A percentile compares a stretch with the other conserved stretches of the same genome.
phyloP scores from a whole-genome alignment of 2,329 filamentous ascomycete species.

The Xylaria sp. region DNA sequence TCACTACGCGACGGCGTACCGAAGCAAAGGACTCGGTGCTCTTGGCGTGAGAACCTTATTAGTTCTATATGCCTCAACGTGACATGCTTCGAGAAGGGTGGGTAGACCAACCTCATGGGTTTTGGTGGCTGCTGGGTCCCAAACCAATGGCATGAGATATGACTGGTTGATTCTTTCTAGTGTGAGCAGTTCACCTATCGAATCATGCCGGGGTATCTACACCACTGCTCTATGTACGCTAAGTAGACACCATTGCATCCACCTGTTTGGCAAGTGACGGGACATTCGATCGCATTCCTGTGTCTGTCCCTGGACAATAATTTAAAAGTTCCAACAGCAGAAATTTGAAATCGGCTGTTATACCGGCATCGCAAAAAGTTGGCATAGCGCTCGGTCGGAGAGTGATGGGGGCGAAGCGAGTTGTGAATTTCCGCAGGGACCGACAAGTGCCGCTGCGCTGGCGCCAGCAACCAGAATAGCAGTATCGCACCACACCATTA shows the following conservation, averaged over 20 bases:
- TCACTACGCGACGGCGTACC: constrained; percentile 15
- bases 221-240: background rate
- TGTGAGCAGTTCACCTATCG: constrained; percentile 37
- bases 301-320: background rate
- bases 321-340: background rate
- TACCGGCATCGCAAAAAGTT: constrained; percentile 7
- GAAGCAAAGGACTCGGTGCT: constrained; percentile 16
- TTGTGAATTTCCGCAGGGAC: background rate
- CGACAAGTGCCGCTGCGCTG: constrained; percentile 19
- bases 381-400: constrained; percentile 7
- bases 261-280: background rate
- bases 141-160: constrained; percentile 32
- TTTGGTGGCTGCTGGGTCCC: constrained; percentile 38
- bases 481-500: constrained; percentile 16
- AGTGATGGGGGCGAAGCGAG: constrained; percentile 13
- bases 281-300: background rate
- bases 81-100: constrained; percentile 35
- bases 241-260: constrained; percentile 1
- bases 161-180: constrained; percentile 29
- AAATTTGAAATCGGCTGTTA: background rate
- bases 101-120: constrained; percentile 35
- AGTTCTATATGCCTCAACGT: constrained; percentile 26
- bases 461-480: constrained; percentile 33
- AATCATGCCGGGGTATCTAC: constrained; percentile 30
- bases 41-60: constrained; percentile 45